Conservation (phyloP, 2,329 filamentous ascomycete species). For the Knufia fluminis region DNA sequence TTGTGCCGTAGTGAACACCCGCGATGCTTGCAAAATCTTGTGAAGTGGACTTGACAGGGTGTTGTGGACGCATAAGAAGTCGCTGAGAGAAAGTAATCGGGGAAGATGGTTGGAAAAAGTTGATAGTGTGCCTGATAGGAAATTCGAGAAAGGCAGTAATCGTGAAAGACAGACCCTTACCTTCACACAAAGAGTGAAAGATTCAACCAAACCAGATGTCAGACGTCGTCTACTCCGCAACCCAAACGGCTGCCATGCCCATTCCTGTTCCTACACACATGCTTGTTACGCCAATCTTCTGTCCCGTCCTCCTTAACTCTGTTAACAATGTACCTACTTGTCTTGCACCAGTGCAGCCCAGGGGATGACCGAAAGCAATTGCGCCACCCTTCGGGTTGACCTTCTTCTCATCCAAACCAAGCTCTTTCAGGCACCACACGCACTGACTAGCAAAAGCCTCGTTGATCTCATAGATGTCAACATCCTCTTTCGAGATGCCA, state of each 20-base stretch:
- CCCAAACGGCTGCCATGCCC: slow-evolving; percentile 96
- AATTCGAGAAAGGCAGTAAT: too few species aligned
- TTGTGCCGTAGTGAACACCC: too few species aligned
- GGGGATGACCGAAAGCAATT: slow-evolving; percentile 89
- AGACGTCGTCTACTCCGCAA: slow-evolving; percentile 59
- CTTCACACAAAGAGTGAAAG: too few species aligned
- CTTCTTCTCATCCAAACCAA: slow-evolving; percentile 73
- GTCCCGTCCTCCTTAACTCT: slow-evolving; percentile 72
- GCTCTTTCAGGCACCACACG: slow-evolving; percentile 83
- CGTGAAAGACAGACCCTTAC: too few species aligned
- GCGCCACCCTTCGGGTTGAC: slow-evolving; percentile 96
- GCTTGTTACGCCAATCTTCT: slow-evolving; percentile 82
- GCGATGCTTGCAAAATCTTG: too few species aligned
- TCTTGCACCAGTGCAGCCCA: slow-evolving; percentile 87
- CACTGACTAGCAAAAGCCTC: slow-evolving; percentile 96
- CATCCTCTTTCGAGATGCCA: slow-evolving; percentile 76
- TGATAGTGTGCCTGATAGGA: too few species aligned
- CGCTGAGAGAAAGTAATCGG: too few species aligned
- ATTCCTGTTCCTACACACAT: slow-evolving; percentile 98
- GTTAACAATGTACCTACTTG: slow-evolving; percentile 89
- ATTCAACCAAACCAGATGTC: too few species aligned
- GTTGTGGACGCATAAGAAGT: too few species aligned
- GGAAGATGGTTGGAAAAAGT: too few species aligned
- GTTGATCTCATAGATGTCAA: slow-evolving; percentile 98
- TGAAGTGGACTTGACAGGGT: too few species aligned